phyloP scores from a whole-genome alignment of 192 early-diverging fungal genomes.

The Entophlyctis luteolus region DNA sequence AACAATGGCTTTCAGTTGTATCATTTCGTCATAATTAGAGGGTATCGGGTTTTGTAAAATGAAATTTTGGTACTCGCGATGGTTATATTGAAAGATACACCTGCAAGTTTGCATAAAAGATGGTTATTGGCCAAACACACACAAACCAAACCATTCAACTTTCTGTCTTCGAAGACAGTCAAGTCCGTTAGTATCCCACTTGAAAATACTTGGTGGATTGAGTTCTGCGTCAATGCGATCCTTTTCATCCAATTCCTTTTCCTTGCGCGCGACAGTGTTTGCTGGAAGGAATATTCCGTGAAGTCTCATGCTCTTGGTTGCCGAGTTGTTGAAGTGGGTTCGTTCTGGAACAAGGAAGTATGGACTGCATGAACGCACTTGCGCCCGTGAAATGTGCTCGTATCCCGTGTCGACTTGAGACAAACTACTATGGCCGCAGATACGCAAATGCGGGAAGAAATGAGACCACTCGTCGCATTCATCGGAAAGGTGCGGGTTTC shows the following conservation, averaged over 20 bases:
- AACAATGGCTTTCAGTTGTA: too few relatives aligned
- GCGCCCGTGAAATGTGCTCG: background rate
- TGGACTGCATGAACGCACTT: constrained; percentile 3
- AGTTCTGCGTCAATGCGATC: background rate
- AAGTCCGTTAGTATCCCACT: too few relatives aligned
- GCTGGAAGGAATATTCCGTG: background rate
- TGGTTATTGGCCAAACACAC: background rate
- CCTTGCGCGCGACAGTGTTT: background rate
- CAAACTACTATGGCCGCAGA: background rate
- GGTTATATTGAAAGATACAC: background rate
- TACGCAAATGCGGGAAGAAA: constrained; percentile 37
- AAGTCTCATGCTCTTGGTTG: background rate
- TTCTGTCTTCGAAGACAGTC: background rate
- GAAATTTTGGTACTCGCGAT: background rate
- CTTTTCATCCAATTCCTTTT: background rate
- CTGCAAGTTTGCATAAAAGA: background rate
- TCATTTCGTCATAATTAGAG: too few relatives aligned
- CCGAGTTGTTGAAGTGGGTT: background rate
- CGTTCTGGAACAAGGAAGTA: background rate
- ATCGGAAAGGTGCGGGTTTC: constrained; percentile 15
- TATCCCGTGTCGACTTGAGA: background rate
- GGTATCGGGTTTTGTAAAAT: too few relatives aligned
- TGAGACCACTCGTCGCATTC: constrained; percentile 42
- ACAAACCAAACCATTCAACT: background rate
- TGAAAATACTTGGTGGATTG: background rate